Evolutionary conservation across 2,329 filamentous ascomycete species (phyloP).

Genomic region (Penicillium sp.): DNA sequence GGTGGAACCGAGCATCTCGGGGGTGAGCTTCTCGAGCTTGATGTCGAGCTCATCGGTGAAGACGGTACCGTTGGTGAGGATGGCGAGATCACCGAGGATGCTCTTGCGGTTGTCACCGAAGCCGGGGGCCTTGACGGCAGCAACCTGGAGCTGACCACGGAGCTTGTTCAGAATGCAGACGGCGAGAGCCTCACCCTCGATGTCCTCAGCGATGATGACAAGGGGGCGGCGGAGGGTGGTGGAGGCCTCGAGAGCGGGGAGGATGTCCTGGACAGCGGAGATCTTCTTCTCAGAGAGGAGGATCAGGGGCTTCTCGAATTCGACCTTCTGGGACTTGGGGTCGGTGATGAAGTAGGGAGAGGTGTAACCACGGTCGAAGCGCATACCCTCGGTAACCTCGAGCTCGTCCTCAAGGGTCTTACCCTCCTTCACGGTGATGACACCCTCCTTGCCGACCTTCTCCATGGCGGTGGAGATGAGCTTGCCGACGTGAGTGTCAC

Average conservation of each 20-base stretch:
- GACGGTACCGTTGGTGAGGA: constrained; percentile 95
- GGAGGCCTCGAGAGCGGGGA: constrained; percentile 94
- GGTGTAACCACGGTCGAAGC: constrained; percentile 98
- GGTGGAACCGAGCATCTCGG: constrained; percentile 94
- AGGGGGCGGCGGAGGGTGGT: constrained; percentile 93
- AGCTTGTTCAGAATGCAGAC: constrained; percentile 99
- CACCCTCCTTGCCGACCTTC: constrained; percentile 99
- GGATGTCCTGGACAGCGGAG: constrained; percentile 97
- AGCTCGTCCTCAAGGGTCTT: constrained; percentile 98
- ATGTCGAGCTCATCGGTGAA: constrained; percentile 98
- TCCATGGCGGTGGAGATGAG: constrained; percentile 99
- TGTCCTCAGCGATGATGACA: constrained; percentile 98
- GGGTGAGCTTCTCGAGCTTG: constrained; percentile 97
- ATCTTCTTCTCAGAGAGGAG: constrained; percentile 99
- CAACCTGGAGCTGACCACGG: constrained; percentile 97
- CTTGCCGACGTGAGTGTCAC: constrained; percentile 90
- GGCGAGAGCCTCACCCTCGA: constrained; percentile 95
- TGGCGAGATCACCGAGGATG: constrained; percentile 93
- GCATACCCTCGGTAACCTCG: constrained; percentile 99
- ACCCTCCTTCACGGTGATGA: constrained; percentile 99
- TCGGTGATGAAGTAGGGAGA: constrained; percentile 99
- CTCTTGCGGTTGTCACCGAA: constrained; percentile 99
- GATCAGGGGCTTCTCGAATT: constrained; percentile 99
- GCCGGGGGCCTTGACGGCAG: constrained; percentile 96
- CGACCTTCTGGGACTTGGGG: constrained; percentile 96